phyloP scores from a whole-genome alignment of 768 basidiomycete species.

The Termitomyces sp. region DNA sequence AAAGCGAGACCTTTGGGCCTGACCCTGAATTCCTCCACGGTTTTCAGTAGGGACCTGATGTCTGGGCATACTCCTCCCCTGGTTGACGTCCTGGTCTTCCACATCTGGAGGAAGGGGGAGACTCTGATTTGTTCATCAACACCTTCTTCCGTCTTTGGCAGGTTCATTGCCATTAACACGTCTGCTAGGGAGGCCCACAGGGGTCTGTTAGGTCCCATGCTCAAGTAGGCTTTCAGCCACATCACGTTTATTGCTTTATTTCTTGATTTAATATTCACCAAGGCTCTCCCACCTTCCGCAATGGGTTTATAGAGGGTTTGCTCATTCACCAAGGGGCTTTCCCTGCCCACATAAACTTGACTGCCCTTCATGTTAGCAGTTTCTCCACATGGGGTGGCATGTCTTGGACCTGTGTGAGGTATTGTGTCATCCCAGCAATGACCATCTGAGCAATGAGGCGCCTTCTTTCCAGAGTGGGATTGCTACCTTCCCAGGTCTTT shows the following conservation, averaged over 20 bases:
- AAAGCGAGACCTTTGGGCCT: too few species aligned
- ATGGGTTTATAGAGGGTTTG: conserved; percentile 15
- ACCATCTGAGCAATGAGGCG: conserved; percentile 22
- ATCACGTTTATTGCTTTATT: conserved; percentile 25
- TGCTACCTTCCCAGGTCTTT: conserved; percentile 19
- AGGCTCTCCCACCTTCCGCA: conserved; percentile 19
- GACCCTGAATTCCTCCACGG: too few species aligned
- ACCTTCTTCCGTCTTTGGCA: too few species aligned
- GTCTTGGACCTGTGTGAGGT: conserved; percentile 30
- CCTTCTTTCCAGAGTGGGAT: conserved; percentile 28
- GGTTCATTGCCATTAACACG: conserved; percentile 15
- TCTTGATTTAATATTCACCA: conserved; percentile 24
- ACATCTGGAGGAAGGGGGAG: too few species aligned
- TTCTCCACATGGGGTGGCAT: conserved; percentile 23
- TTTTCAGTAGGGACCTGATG: too few species aligned
- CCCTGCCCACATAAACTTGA: conserved; percentile 3
- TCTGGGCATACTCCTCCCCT: too few species aligned
- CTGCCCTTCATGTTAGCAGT: conserved; percentile 17
- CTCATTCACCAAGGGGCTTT: conserved; percentile 17
- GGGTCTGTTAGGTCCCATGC: conserved; percentile 14
- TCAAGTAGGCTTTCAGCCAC: conserved; percentile 24
- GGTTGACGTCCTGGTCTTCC: too few species aligned
- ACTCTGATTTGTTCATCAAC: too few species aligned
- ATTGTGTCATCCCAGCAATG: conserved; percentile 31
- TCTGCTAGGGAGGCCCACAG: conserved; percentile 29